Evolutionary conservation across 1,139 yeast species (phyloP).

Genomic region (Saccharomyces hybrid): DNA sequence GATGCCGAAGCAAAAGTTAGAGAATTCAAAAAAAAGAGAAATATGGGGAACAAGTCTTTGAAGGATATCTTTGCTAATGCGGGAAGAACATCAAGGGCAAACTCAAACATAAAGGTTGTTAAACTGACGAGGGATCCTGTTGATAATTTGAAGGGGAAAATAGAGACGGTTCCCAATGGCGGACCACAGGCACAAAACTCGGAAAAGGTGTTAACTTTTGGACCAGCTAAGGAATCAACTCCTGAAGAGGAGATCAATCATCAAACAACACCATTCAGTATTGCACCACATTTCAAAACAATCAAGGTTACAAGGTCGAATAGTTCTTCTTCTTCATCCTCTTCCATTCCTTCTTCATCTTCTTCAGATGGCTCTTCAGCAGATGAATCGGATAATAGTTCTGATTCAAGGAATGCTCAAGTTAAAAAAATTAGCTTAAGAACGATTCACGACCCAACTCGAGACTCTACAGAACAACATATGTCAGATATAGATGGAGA

Average conservation of each 20-base stretch:
- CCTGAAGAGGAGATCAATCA: background rate
- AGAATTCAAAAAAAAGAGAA: background rate
- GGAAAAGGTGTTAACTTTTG: background rate
- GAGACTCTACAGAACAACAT: background rate
- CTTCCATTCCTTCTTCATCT: background rate
- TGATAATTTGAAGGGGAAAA: background rate
- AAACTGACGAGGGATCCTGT: background rate
- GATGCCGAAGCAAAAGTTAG: background rate
- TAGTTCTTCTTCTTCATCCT: background rate
- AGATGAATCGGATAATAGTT: background rate
- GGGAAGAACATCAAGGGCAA: background rate
- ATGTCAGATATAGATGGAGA: background rate
- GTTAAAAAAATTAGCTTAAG: background rate
- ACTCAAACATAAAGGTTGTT: background rate
- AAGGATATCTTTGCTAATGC: background rate
- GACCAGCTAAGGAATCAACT: background rate
- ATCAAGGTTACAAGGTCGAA: background rate
- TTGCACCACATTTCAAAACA: background rate
- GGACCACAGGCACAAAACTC: background rate
- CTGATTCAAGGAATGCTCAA: background rate
- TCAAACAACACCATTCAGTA: background rate
- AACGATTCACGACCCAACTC: background rate
- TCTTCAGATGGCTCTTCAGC: background rate
- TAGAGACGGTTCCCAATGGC: background rate
- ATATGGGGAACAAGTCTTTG: background rate